Conservation (phyloP, 2,329 filamentous ascomycete genomes). For the Chaetomium olivaceum region DNA sequence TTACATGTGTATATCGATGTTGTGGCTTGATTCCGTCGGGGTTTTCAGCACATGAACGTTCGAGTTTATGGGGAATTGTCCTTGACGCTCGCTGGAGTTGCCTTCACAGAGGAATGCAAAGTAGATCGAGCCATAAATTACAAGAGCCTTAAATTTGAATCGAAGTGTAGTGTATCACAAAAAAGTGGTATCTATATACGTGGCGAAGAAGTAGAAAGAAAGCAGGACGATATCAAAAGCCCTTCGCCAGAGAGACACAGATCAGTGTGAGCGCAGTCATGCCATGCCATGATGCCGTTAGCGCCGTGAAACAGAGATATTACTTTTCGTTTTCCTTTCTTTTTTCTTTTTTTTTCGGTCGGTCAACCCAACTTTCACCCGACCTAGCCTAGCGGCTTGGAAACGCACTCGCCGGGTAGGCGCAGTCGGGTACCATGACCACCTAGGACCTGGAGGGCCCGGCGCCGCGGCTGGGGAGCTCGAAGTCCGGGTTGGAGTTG, state of each 20-base stretch:
- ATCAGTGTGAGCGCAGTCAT: not conserved
- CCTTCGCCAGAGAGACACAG: not conserved
- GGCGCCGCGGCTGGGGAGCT: conserved; percentile 54
- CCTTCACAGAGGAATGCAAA: not conserved
- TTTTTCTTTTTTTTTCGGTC: too few species aligned
- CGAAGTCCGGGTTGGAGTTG: conserved; percentile 82
- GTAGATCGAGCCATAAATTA: conserved; percentile 4
- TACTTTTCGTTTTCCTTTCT: not conserved
- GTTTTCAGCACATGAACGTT: not conserved
- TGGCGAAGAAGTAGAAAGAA: conserved; percentile 5
- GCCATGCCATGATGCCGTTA: conserved; percentile 6
- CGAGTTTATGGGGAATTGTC: too few species aligned
- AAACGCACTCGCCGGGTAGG: conserved; percentile 48
- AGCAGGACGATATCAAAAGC: not conserved
- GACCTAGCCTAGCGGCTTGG: conserved; percentile 1
- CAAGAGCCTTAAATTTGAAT: conserved; percentile 11
- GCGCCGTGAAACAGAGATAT: not conserved
- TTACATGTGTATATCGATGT: not conserved
- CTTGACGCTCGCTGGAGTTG: too few species aligned
- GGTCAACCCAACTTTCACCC: not conserved
- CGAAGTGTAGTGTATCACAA: conserved; percentile 11
- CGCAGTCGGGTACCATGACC: conserved; percentile 55
- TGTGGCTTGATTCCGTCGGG: not conserved
- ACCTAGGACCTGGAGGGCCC: conserved; percentile 30
- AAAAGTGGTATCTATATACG: conserved; percentile 16